A percentile compares a stretch with the other conserved stretches of the same genome.
phyloP scores from a whole-genome alignment of 306 rosid genomes.

The Hippophae tibetana region DNA sequence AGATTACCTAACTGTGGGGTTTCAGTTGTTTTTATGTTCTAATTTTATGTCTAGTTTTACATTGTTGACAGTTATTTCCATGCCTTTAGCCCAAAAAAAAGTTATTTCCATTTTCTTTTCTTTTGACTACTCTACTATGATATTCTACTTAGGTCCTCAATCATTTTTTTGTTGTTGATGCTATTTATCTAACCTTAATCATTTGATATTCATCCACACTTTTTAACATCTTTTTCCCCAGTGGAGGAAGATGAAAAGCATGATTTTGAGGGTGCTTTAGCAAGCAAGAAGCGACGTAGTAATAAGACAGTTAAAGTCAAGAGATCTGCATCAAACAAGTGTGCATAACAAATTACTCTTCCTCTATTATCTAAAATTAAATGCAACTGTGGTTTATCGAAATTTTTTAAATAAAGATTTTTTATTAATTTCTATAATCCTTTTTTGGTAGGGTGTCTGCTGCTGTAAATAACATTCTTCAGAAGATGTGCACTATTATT shows the following conservation, averaged over 20 bases:
- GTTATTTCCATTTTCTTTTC: neutral
- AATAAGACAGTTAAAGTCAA: constrained; percentile 53
- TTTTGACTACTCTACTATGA: neutral
- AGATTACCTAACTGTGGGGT: neutral
- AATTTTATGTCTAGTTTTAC: too few species aligned
- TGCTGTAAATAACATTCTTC: constrained; percentile 77
- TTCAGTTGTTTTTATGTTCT: neutral
- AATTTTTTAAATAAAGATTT: constrained; percentile 14
- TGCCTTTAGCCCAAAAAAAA: too few species aligned
- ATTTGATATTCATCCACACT: neutral
- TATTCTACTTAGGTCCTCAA: neutral
- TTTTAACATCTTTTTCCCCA: constrained; percentile 14
- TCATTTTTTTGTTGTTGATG: neutral
- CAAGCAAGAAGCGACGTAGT: constrained; percentile 76
- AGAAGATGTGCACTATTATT: constrained; percentile 89
- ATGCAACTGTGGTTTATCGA: constrained; percentile 11
- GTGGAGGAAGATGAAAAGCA: constrained; percentile 68
- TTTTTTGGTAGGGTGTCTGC: constrained; percentile 60
- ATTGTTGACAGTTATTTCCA: too few species aligned
- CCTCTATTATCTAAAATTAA: constrained; percentile 1
- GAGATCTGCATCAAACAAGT: constrained; percentile 69
- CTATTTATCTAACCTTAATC: neutral
- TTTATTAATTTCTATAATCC: constrained; percentile 19
- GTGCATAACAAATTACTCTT: constrained; percentile 20
- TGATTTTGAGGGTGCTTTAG: constrained; percentile 70